Conservation (phyloP, 2,329 filamentous ascomycete species). For the Albifimbria verrucaria region DNA sequence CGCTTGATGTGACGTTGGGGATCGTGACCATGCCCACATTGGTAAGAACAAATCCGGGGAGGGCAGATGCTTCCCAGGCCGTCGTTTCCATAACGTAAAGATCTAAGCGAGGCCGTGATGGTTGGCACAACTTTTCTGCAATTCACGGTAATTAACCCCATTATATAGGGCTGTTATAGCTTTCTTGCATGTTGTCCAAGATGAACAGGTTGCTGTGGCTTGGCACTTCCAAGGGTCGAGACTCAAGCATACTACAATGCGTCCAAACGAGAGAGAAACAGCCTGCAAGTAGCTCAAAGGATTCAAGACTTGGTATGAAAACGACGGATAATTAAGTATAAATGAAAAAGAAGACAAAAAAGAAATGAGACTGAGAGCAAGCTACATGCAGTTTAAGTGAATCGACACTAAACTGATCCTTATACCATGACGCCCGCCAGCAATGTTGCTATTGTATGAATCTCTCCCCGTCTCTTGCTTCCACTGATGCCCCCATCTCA, state of each 20-base stretch:
- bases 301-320: too few relatives aligned
- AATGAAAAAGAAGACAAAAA: conserved; percentile 6
- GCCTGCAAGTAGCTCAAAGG: too few relatives aligned
- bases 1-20: neutral
- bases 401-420: neutral
- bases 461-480: neutral
- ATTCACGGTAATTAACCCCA: too few relatives aligned
- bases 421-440: conserved; percentile 8
- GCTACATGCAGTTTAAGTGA: neutral
- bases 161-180: too few relatives aligned
- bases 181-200: too few relatives aligned
- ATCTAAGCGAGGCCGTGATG: neutral
- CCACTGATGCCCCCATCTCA: too few relatives aligned
- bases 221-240: too few relatives aligned
- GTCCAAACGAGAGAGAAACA: too few relatives aligned
- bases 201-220: too few relatives aligned
- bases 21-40: neutral
- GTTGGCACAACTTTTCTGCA: too few relatives aligned
- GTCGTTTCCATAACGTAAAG: neutral
- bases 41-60: neutral
- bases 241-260: too few relatives aligned
- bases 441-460: conserved; percentile 1
- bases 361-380: conserved; percentile 5
- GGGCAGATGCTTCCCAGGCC: neutral
- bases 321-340: neutral